phyloP scores from a whole-genome alignment of 1,284 basidiomycete species.

The Cryptococcus sp. region DNA sequence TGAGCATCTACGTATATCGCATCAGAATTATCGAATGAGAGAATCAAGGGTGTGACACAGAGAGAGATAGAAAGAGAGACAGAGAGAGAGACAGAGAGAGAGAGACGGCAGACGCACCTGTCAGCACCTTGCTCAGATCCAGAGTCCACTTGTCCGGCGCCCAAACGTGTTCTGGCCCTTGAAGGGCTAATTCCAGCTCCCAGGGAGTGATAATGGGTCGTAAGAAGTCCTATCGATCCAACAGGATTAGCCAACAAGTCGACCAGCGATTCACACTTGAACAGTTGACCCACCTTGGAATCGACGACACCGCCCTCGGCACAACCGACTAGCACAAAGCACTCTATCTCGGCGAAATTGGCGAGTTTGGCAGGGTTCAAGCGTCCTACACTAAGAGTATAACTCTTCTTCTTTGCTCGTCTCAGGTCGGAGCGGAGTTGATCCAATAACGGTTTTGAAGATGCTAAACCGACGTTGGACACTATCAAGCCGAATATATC shows the following conservation, averaged over 20 bases:
- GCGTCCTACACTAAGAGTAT: constrained; percentile 94
- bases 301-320: constrained; percentile 90
- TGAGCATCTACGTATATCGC: constrained; percentile 12
- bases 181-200: constrained; percentile 81
- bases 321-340: constrained; percentile 92
- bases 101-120: constrained; percentile 26
- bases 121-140: constrained; percentile 43
- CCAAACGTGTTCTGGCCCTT: constrained; percentile 74
- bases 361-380: constrained; percentile 93
- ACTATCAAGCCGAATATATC: constrained; percentile 95
- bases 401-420: constrained; percentile 76
- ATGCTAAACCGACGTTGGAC: constrained; percentile 85
- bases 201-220: constrained; percentile 92
- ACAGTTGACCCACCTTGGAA: constrained; percentile 63
- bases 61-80: constrained; percentile 13
- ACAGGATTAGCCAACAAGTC: not conserved
- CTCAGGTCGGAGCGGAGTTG: constrained; percentile 70
- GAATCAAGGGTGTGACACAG: too few species aligned
- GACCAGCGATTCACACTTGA: not conserved
- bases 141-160: constrained; percentile 62
- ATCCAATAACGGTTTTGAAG: constrained; percentile 74
- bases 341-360: constrained; percentile 96
- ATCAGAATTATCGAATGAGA: not conserved
- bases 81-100: constrained; percentile 19
- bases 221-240: constrained; percentile 69